Base-by-base conservation (phyloP, 306 rosid genomes). In the Rubus idaeus region DNA sequence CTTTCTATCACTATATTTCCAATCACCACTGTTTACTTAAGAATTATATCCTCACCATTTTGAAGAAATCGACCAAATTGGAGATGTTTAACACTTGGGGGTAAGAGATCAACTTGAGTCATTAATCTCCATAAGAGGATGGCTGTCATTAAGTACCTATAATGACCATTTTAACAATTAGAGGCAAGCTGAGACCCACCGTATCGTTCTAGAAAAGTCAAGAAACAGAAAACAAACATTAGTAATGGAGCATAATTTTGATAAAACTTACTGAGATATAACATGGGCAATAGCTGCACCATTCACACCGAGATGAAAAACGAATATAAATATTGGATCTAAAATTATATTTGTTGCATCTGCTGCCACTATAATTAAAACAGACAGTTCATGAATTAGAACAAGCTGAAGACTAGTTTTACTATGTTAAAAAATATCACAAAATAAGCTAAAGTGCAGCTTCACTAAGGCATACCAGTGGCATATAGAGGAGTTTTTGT, bases 201-300 rank as follows among this genome's bases (percentile, higher is more conserved):
- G 16, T 41, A n/a, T 5, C 20, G 18, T 72, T 18, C 37, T 20
- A 20, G 39, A 11, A 41, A 52, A 53, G 45, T 13, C 6, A 71
- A 37, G 3, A 52, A 55, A 52, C 63, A 11, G 0, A 55, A 42
- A 20, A 40, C 50, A 72, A 6, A 20, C 5, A 52, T 2, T 2
- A 5, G 39, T 11, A 30, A 23, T 44, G 50, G 53, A 73, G 53
- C 10, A 40, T 9, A 56, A 26, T 26, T 58, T 58, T 58, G 5
- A 10, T 10, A 10, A 53, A 47, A 86, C 97, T 79, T 84, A 94
- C 98, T 94, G 98, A 62, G 98, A 94, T 78, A 94, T 88, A 67
- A 94, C 98, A 81, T 94, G 98, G 5, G 98, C 96, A 67, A 94
- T 88, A 83, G 98, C 98, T 50, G 98, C 98, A 60, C 98, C 98